Base-by-base conservation (phyloP, 1,284 basidiomycete species). In the Amylostereum areolatum region DNA sequence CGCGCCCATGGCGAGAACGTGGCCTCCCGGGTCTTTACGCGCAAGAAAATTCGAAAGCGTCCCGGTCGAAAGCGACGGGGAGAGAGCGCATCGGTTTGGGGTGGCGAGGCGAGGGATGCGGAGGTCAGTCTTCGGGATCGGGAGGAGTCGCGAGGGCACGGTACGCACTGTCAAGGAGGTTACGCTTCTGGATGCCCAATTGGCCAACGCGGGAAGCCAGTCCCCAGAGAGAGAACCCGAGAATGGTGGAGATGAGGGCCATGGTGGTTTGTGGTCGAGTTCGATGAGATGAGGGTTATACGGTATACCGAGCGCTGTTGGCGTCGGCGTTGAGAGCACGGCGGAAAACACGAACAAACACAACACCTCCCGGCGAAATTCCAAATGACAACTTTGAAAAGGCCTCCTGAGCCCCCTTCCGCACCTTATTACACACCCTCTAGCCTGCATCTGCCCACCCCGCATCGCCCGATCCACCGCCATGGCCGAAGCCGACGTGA, bases 181-280 rank as follows among this genome's bases (percentile, higher is more conserved):
- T 80, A 57, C 82, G 73, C 57, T 72, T 78, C 64, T 90, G 87
- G 58, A 93, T 83, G 46, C 84, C 85, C 25, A 92, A 81, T 67
- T 92, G 90, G 57, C 88, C 88, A 53, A 89, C 72, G 55, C 90
- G 77, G 11, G 83, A 81, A 18, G 82, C 81, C 49, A 92, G 80
- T 30, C 90, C 90, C 61, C 91, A 85, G 50, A 78, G 68, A 18
- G 86, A 84, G 70, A 89, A 90, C 44, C 90, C 90, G 62, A 89
- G 62, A 57, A 92, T 71, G 64, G 80, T 88, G 52, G 80, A 70
- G 55, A 89, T 67, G 61, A 91, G 72, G 44, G 85, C 70, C 88
- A 91, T 92, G 58, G 55, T 73, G 56, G 57, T 47, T 55, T 46
- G 28, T 36, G 50, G 46, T 44, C 49, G 27, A 39, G 41, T n/a